phyloP scores from a whole-genome alignment of 257 asterid species.

The Fraxinus americana region DNA sequence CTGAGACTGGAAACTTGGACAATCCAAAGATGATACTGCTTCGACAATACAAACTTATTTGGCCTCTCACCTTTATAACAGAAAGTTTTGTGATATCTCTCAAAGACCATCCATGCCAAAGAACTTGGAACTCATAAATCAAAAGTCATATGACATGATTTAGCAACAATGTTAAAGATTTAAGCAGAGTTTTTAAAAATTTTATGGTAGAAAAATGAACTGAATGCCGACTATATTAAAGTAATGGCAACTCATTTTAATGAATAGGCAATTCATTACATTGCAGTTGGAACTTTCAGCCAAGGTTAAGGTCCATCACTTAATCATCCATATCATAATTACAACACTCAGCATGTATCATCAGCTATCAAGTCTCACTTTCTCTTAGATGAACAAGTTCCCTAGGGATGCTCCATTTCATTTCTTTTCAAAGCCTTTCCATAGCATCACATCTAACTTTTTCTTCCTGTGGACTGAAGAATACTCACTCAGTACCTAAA shows the following conservation, averaged over 20 bases:
- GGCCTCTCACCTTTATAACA: slow-evolving; percentile 87
- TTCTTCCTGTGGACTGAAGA: slow-evolving; percentile 1
- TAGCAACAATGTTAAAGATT: slow-evolving; percentile 6
- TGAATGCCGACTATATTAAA: not conserved
- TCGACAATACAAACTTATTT: slow-evolving; percentile 79
- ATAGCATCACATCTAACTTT: not conserved
- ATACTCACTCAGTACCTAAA: not conserved
- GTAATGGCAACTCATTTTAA: not conserved
- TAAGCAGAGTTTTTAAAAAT: not conserved
- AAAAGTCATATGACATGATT: slow-evolving; percentile 12
- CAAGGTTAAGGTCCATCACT: not conserved
- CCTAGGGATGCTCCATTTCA: not conserved
- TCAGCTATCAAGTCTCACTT: not conserved
- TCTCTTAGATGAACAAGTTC: not conserved
- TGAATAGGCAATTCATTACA: too few relatives aligned
- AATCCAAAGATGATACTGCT: slow-evolving; percentile 91
- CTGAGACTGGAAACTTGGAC: slow-evolving; percentile 83
- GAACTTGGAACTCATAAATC: slow-evolving; percentile 9
- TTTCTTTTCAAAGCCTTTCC: not conserved
- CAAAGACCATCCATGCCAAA: slow-evolving; percentile 3
- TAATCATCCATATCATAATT: slow-evolving; percentile 13
- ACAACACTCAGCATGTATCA: slow-evolving; percentile 4
- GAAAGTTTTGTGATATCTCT: slow-evolving; percentile 23
- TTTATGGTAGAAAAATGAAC: not conserved
- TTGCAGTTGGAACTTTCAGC: too few relatives aligned